Conservation (phyloP, 2,329 filamentous ascomycete genomes). For the Penicillium oxalicum region DNA sequence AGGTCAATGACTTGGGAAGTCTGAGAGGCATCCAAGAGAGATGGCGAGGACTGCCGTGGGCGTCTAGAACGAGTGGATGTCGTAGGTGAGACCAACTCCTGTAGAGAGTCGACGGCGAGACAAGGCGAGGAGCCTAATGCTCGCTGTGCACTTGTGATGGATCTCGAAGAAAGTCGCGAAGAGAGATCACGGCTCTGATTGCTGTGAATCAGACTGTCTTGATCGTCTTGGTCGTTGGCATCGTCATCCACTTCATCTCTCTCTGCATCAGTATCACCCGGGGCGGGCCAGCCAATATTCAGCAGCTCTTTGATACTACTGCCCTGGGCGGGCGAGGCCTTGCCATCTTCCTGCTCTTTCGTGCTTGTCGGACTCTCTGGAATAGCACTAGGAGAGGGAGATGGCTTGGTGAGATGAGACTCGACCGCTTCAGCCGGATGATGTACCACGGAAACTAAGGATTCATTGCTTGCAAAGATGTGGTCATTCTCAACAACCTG, state of each 20-base stretch:
- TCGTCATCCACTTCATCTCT: slow-evolving; percentile 4
- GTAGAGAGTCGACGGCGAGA: not conserved
- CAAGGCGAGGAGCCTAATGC: slow-evolving; percentile 1
- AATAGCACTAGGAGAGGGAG: slow-evolving; percentile 1
- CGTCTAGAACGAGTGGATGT: slow-evolving; percentile 11
- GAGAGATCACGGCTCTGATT: slow-evolving; percentile 12
- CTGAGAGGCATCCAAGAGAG: slow-evolving; percentile 11
- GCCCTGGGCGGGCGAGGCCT: not conserved
- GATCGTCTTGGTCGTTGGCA: slow-evolving; percentile 4
- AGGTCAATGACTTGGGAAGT: slow-evolving; percentile 16
- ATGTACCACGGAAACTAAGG: slow-evolving; percentile 13
- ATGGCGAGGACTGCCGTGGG: not conserved
- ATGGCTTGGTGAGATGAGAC: slow-evolving; percentile 1
- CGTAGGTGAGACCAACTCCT: slow-evolving; percentile 5
- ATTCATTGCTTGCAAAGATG: slow-evolving; percentile 10
- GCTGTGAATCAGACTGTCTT: slow-evolving; percentile 12
- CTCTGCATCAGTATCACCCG: slow-evolving; percentile 6
- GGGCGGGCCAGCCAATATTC: not conserved
- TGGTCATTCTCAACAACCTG: slow-evolving; percentile 14
- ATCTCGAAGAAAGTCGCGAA: slow-evolving; percentile 5
- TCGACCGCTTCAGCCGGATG: slow-evolving; percentile 2
- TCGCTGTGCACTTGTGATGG: slow-evolving; percentile 11
- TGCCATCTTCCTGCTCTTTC: not conserved
- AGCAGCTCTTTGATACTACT: not conserved
- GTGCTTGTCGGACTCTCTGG: slow-evolving; percentile 1